Evolutionary conservation across 257 asterid genomes (phyloP).

Genomic region (Jaltomata sinuosa): DNA sequence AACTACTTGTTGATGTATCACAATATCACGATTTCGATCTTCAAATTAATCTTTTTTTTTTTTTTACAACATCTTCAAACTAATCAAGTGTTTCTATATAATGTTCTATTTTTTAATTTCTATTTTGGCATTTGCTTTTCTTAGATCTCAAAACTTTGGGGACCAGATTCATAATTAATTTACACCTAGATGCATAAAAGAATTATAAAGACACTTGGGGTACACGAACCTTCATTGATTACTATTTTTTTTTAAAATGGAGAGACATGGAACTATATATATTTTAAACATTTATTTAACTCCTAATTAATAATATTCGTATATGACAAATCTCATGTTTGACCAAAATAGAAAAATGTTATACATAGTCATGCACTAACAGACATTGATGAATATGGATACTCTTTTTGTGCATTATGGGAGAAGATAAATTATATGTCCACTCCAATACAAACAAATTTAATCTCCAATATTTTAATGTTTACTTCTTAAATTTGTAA

Average conservation of each 20-base stretch:
- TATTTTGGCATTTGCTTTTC: background rate
- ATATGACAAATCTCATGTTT: constrained; percentile 1
- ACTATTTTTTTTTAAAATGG: background rate
- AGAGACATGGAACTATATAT: background rate
- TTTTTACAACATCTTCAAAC: background rate
- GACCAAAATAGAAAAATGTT: constrained; percentile 6
- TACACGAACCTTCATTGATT: background rate
- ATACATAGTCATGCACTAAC: background rate
- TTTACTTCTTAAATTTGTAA: background rate
- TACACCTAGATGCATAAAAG: background rate
- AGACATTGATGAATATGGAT: background rate
- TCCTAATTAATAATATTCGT: background rate
- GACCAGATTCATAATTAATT: constrained; percentile 1
- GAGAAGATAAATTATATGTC: constrained; percentile 1
- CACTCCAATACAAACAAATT: background rate
- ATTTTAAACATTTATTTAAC: background rate
- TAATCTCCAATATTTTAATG: background rate
- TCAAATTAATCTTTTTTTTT: too few species aligned
- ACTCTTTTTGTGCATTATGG: background rate
- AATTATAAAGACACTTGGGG: background rate
- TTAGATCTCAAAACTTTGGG: constrained; percentile 1
- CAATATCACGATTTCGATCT: background rate
- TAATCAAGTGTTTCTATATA: background rate
- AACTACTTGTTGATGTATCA: background rate
- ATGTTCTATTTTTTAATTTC: background rate